phyloP scores from a whole-genome alignment of 2,329 filamentous ascomycete species.

The Anthostomella pinea region DNA sequence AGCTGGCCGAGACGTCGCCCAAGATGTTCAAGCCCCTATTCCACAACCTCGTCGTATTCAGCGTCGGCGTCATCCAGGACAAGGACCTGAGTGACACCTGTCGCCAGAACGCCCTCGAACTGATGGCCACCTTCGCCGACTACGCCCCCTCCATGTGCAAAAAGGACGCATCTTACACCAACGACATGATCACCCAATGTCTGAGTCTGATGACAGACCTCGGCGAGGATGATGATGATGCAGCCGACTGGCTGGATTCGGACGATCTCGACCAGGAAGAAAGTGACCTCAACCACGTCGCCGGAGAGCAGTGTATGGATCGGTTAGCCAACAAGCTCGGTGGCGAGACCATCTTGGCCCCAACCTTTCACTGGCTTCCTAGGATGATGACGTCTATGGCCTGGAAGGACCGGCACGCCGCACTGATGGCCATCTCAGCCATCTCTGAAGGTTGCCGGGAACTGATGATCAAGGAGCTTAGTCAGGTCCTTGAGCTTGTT shows the following conservation, averaged over 20 bases:
- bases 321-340: constrained; percentile 95
- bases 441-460: constrained; percentile 97
- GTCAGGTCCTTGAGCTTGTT: constrained; percentile 92
- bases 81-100: constrained; percentile 90
- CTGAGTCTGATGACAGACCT: constrained; percentile 97
- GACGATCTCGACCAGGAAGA: constrained; percentile 96
- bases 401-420: constrained; percentile 94
- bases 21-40: constrained; percentile 99
- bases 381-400: constrained; percentile 94
- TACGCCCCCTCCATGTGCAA: constrained; percentile 92
- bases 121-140: constrained; percentile 98
- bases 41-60: constrained; percentile 87
- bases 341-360: constrained; percentile 85
- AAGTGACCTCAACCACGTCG: constrained; percentile 95
- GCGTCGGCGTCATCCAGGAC: constrained; percentile 89
- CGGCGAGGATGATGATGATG: constrained; percentile 90
- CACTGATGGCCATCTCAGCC: constrained; percentile 96
- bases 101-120: constrained; percentile 89
- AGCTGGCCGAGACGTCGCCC: constrained; percentile 87
- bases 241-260: constrained; percentile 84
- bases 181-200: constrained; percentile 98
- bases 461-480: constrained; percentile 90
- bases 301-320: constrained; percentile 98
- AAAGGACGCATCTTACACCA: constrained; percentile 87
- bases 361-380: constrained; percentile 95